Conservation (phyloP, 73 alveolate species). For the Paramecium tetraurelia region DNA sequence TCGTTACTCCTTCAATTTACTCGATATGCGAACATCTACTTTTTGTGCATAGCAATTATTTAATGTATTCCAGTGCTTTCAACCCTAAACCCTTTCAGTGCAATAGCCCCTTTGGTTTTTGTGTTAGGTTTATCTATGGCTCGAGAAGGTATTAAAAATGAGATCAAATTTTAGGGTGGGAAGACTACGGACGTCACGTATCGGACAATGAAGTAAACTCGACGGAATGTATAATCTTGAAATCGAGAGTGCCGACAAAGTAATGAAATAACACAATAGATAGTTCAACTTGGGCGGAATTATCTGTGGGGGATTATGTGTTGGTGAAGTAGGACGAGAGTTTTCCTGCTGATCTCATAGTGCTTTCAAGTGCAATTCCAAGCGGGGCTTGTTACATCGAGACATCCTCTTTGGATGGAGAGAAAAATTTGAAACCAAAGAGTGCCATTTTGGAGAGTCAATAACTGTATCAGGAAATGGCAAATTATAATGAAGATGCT, state of each 20-base stretch:
- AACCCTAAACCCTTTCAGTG: conserved; percentile 94
- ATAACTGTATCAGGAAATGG: background rate
- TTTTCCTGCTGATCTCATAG: conserved; percentile 97
- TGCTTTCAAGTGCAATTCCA: conserved; percentile 84
- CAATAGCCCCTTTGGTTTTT: conserved; percentile 95
- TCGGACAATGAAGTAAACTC: conserved; percentile 63
- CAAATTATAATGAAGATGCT: background rate
- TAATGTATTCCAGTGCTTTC: conserved; percentile 88
- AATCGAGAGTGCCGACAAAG: background rate
- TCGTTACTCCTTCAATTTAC: conserved; percentile 72
- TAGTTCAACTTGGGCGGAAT: conserved; percentile 65
- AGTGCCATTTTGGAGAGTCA: conserved; percentile 52
- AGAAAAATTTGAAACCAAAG: conserved; percentile 91
- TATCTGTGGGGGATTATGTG: conserved; percentile 90
- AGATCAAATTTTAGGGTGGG: conserved; percentile 20
- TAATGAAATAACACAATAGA: background rate
- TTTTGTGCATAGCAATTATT: conserved; percentile 78
- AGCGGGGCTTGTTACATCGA: conserved; percentile 96
- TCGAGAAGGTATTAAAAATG: conserved; percentile 79
- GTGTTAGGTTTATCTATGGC: conserved; percentile 93
- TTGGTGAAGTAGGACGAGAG: conserved; percentile 84
- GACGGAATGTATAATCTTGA: background rate
- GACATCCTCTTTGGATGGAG: conserved; percentile 97
- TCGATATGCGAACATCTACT: conserved; percentile 84
- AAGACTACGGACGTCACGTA: conserved; percentile 59